phyloP scores from a whole-genome alignment of 75 land plant species.

The Isoetes taiwanensis region DNA sequence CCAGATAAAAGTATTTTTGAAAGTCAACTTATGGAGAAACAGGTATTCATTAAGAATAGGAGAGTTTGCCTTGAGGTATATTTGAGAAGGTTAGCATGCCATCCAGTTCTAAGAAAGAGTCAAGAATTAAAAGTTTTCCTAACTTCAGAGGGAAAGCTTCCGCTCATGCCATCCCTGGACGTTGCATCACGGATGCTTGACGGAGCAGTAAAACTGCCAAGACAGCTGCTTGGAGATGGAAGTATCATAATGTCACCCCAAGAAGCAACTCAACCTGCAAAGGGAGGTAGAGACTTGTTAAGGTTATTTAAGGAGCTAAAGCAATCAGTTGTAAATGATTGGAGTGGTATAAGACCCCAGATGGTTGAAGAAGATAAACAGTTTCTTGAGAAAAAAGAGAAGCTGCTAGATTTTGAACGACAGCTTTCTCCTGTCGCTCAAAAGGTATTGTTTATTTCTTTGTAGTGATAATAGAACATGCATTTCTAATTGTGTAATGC shows the following conservation, averaged over 20 bases:
- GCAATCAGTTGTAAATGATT: not conserved
- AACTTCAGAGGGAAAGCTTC: not conserved
- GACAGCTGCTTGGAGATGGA: constrained; percentile 2
- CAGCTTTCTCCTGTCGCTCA: not conserved
- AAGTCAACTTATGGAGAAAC: not conserved
- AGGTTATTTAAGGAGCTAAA: not conserved
- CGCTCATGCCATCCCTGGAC: not conserved
- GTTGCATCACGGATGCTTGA: constrained; percentile 1
- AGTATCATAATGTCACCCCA: not conserved
- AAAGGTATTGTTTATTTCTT: not conserved
- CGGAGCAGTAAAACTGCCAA: not conserved
- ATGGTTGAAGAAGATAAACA: constrained; percentile 4
- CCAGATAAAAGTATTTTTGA: constrained; percentile 1
- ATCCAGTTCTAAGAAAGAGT: not conserved
- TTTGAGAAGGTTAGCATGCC: not conserved
- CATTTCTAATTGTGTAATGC: not conserved
- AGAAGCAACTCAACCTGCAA: not conserved
- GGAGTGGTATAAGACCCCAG: not conserved
- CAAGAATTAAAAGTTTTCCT: not conserved
- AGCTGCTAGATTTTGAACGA: not conserved
- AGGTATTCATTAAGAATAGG: not conserved
- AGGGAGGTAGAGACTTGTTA: constrained; percentile 4
- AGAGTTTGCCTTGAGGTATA: not conserved
- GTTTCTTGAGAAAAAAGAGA: constrained; percentile 1
- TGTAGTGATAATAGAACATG: not conserved